Base-by-base conservation (phyloP, 2,329 filamentous ascomycete species). In the Akanthomyces dipterigenus region DNA sequence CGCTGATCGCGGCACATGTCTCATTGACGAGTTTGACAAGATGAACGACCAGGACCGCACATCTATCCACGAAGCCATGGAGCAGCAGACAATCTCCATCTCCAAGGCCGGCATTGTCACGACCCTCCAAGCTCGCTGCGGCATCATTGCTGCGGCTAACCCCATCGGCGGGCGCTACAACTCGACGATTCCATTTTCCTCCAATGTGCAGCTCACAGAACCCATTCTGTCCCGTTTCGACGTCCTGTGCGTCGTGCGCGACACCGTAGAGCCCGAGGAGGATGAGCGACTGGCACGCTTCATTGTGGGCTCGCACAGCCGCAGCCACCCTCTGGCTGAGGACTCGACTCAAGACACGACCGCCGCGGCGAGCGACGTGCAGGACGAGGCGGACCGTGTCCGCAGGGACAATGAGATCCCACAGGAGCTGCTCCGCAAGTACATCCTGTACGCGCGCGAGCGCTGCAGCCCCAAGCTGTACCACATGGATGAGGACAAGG, bases 41-140 rank as follows among this genome's bases (percentile, higher is more conserved):
- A 99, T 99, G 95, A 98, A 98, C 73, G 95, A 99, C 73, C 92
- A 98, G 72, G 95, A 99, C 74, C 87, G 95, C 66, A 98, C 95
- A 1, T 96, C 92, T 8, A 99, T 99, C 68, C 95, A 99, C 82
- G 95, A 99, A 80, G 95, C 95, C 63, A 99, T 99, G 95, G 95
- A 99, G 76, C 95, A 99, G 76, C 95, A 99, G 77, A 99, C 95
- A 1, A 99, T 99, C 67, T 98, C 93, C 64, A 99, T 99, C 71
- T 96, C 92, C 65, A 99, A 99, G 74, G 95, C 95, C 0, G 95
- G 95, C 76, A 99, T 99, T 64, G 95, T 99, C 48, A 99, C 95
- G 1, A 98, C 95, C 0, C 81, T 99, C 1, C 93, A 99, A 74
- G 95, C 95, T 48, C 89, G 95, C 43, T 99, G 95, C 73, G 92